Conservation (phyloP, 345 rosid genomes). For the Clausena lansium region DNA sequence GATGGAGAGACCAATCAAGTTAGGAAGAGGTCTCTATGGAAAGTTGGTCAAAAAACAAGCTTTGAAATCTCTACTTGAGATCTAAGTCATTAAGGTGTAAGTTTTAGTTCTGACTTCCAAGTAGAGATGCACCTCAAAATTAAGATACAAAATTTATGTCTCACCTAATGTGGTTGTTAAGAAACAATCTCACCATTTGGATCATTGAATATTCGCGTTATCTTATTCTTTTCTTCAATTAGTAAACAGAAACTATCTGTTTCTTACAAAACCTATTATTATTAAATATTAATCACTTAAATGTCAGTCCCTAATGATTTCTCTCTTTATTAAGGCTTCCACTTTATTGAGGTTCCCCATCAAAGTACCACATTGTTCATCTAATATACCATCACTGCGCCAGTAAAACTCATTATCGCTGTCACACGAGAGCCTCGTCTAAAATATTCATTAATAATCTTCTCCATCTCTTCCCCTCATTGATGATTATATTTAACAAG, state of each 20-base stretch:
- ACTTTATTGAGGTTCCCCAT: not conserved
- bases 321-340: too few species aligned
- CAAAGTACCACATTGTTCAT: not conserved
- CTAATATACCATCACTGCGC: not conserved
- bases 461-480: too few species aligned
- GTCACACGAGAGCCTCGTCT: too few species aligned
- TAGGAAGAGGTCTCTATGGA: constrained; percentile 70
- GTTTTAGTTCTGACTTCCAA: too few species aligned
- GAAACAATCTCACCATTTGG: too few species aligned
- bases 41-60: constrained; percentile 76
- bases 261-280: not conserved
- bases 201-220: not conserved
- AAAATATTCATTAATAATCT: too few species aligned
- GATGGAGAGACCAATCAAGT: constrained; percentile 49
- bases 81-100: not conserved
- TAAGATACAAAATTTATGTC: too few species aligned
- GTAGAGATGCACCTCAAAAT: too few species aligned
- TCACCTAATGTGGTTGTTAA: too few species aligned
- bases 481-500: too few species aligned
- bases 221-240: not conserved
- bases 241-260: not conserved
- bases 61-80: constrained; percentile 54
- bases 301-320: too few species aligned
- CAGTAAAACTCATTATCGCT: not conserved
- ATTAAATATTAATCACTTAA: too few species aligned